Evolutionary conservation across 768 basidiomycete genomes (phyloP).

Genomic region (Amanita exitialis): DNA sequence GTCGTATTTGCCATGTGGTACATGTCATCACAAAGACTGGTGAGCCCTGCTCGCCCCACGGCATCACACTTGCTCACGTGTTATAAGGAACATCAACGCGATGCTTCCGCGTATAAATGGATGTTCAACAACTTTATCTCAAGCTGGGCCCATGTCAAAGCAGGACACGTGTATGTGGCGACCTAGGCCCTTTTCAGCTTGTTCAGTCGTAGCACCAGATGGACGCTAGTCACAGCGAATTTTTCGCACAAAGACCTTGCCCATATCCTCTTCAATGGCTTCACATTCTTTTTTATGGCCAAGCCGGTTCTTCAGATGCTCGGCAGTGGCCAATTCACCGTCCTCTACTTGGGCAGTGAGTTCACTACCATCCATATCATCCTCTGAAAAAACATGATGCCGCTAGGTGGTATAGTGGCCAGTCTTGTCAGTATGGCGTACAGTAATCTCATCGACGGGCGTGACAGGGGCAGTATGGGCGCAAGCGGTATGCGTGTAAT

Average conservation of each 20-base stretch:
- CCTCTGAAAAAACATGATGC: slow-evolving; percentile 1
- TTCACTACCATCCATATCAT: slow-evolving; percentile 4
- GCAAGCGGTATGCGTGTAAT: slow-evolving; percentile 54
- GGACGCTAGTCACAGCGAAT: slow-evolving; percentile 60
- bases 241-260: slow-evolving; percentile 59
- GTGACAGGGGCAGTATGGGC: slow-evolving; percentile 39
- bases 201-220: slow-evolving; percentile 31
- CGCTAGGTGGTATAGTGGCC: slow-evolving; percentile 48
- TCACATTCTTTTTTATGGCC: slow-evolving; percentile 73
- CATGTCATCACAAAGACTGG: slow-evolving; percentile 28
- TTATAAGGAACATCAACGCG: slow-evolving; percentile 22
- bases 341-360: slow-evolving; percentile 66
- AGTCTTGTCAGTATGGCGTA: slow-evolving; percentile 42
- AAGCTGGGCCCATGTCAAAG: slow-evolving; percentile 46
- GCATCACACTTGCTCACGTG: slow-evolving; percentile 14
- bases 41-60: slow-evolving; percentile 12
- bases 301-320: slow-evolving; percentile 50
- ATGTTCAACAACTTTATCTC: slow-evolving; percentile 57
- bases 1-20: slow-evolving; percentile 54
- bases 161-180: slow-evolving; percentile 53
- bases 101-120: slow-evolving; percentile 28
- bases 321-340: slow-evolving; percentile 56
- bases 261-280: slow-evolving; percentile 70
- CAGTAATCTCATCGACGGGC: slow-evolving; percentile 26
- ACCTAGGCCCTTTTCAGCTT: not conserved